Evolutionary conservation across 768 basidiomycete genomes (phyloP).

Genomic region (Hydnomerulius pinastri): DNA sequence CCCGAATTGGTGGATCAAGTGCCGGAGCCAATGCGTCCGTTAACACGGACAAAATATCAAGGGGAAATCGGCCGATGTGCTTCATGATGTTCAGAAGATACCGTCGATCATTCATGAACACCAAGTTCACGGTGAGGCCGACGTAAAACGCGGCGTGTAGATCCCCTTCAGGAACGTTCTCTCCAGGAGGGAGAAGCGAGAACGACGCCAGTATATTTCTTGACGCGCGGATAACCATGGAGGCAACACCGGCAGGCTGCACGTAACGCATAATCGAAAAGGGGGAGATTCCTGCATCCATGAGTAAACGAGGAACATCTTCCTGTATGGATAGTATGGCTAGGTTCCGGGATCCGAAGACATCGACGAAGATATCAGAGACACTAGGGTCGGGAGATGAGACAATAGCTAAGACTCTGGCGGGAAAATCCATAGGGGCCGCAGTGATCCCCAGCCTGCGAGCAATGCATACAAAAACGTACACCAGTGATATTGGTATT

Average conservation of each 20-base stretch:
- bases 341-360: slow-evolving; percentile 41
- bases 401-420: slow-evolving; percentile 55
- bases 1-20: slow-evolving; percentile 24
- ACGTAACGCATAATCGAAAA: slow-evolving; percentile 20
- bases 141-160: slow-evolving; percentile 37
- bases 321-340: slow-evolving; percentile 37
- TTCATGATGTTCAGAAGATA: slow-evolving; percentile 35
- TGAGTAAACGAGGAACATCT: slow-evolving; percentile 36
- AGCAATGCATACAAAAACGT: slow-evolving; percentile 56
- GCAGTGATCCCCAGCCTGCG: slow-evolving; percentile 53
- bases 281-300: slow-evolving; percentile 26
- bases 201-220: slow-evolving; percentile 41
- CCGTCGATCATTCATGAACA: slow-evolving; percentile 37
- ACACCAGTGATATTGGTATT: slow-evolving; percentile 61
- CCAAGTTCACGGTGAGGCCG: slow-evolving; percentile 39
- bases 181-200: slow-evolving; percentile 19
- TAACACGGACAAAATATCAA: slow-evolving; percentile 46
- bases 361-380: slow-evolving; percentile 47
- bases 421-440: slow-evolving; percentile 57
- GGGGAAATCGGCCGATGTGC: slow-evolving; percentile 37
- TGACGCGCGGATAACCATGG: slow-evolving; percentile 43
- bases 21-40: slow-evolving; percentile 38
- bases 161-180: slow-evolving; percentile 32
- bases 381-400: slow-evolving; percentile 35
- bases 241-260: slow-evolving; percentile 30